phyloP scores from a whole-genome alignment of 306 rosid species.

The Adenanthera pavonina region DNA sequence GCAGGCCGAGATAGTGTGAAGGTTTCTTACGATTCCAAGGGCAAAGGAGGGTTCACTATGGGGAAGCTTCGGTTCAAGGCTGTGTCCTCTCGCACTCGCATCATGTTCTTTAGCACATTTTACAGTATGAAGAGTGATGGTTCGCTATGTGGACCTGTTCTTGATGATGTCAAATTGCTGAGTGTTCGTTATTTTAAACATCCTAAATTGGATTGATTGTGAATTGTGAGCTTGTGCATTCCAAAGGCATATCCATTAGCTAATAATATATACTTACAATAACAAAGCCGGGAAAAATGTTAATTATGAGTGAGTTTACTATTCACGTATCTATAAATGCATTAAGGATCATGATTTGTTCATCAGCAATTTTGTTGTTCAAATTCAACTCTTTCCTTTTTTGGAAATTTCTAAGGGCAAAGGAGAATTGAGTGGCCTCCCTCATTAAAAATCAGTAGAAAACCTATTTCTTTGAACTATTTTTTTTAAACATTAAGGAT shows the following conservation, averaged over 20 bases:
- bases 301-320: not conserved
- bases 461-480: no score
- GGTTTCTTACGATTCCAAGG: slow-evolving; percentile 61
- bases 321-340: not conserved
- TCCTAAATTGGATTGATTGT: slow-evolving; percentile 27
- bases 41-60: slow-evolving; percentile 64
- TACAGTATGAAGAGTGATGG: slow-evolving; percentile 75
- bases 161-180: slow-evolving; percentile 75
- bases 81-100: slow-evolving; percentile 49
- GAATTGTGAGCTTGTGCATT: not conserved
- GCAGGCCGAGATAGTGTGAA: slow-evolving; percentile 56
- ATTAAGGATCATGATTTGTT: not conserved
- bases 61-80: slow-evolving; percentile 66
- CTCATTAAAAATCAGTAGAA: no score
- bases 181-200: slow-evolving; percentile 53
- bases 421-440: no score
- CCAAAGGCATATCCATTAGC: not conserved
- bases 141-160: slow-evolving; percentile 78
- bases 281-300: not conserved
- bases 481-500: no score
- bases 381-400: no score
- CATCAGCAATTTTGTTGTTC: not conserved
- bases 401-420: no score
- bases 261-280: slow-evolving; percentile 1
- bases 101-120: slow-evolving; percentile 65